A percentile compares a stretch with the other conserved stretches of the same genome.
Conservation (phyloP, 176 grass and related monocot species). For the Hordeum vulgare region MorexV3_pseudomolecules_assembly NC_058520.1:602078046-602078545, state of each 20-base stretch:
- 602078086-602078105: not conserved
- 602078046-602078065: constrained; percentile 47
- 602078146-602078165: not conserved
- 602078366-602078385: too few species aligned
- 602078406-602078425: too few species aligned
- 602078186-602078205: not conserved
- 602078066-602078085: not conserved
- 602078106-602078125: not conserved
- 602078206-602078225: not conserved
- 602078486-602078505: too few species aligned
- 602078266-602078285: not conserved
- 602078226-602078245: not conserved
- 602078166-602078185: constrained; percentile 6
- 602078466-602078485: too few species aligned
- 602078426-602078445: too few species aligned
- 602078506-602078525: too few species aligned
- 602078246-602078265: not conserved
- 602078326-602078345: not conserved
- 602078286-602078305: not conserved
- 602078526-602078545: too few species aligned
- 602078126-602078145: not conserved
- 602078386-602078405: not conserved
- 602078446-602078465: too few species aligned
- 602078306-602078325: not conserved
- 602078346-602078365: not conserved